A percentile compares a stretch with the other conserved stretches of the same genome.
phyloP scores from a whole-genome alignment of 148 eudicot genomes.

The Silene conica region DNA sequence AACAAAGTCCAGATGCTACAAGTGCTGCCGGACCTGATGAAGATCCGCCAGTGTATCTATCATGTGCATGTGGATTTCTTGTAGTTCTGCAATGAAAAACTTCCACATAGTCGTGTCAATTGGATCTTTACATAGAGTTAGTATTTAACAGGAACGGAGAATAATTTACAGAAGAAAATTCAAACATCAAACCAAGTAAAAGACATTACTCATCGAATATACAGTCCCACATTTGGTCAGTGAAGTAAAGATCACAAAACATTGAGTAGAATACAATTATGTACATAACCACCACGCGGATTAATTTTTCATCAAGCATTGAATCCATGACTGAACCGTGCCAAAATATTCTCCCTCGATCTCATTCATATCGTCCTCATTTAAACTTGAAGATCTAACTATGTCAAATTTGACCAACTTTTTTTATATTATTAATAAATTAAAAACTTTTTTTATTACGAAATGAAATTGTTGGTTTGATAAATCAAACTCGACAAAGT shows the following conservation, averaged over 20 bases:
- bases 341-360: not conserved
- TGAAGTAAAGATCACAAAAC: not conserved
- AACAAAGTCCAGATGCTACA: conserved; percentile 91
- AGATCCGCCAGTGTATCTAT: conserved; percentile 96
- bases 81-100: conserved; percentile 55
- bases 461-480: too few relatives aligned
- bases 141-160: not conserved
- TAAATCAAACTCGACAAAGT: too few relatives aligned
- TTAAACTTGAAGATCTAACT: too few relatives aligned
- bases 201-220: not conserved
- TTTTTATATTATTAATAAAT: too few relatives aligned
- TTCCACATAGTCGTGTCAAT: not conserved
- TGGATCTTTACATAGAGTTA: not conserved
- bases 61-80: conserved; percentile 90
- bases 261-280: not conserved
- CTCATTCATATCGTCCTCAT: too few relatives aligned
- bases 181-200: not conserved
- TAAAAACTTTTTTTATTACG: too few relatives aligned
- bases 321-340: not conserved
- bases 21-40: conserved; percentile 98
- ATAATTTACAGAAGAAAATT: not conserved
- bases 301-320: not conserved
- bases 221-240: not conserved
- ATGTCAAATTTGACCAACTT: too few relatives aligned
- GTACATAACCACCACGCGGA: not conserved